These are phyloP conservation scores for Flueggea neowawraea DNA, from an alignment of 441 rosid genomes.

Conservation along the genomic window DNA sequence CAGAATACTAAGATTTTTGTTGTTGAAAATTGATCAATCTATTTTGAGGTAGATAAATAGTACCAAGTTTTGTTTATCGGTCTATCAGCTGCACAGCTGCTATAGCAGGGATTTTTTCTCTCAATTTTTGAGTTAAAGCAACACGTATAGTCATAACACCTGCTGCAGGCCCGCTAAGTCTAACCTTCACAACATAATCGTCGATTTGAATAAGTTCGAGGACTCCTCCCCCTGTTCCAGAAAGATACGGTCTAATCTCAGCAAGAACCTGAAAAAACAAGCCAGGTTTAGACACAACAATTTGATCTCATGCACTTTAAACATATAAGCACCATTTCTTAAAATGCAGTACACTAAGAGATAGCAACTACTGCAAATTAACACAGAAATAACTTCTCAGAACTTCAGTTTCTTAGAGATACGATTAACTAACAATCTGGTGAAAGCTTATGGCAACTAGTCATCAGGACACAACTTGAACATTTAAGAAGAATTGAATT, in stretches of 20 bases:
- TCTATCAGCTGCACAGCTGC: constrained; percentile 81
- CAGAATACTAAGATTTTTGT: too few relatives aligned
- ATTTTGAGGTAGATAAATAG: too few relatives aligned
- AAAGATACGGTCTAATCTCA: constrained; percentile 90
- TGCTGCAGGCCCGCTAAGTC: constrained; percentile 88
- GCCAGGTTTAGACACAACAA: background rate
- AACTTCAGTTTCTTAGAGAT: too few relatives aligned
- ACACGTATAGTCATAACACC: constrained; percentile 92
- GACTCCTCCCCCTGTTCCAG: constrained; percentile 86
- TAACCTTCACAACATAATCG: constrained; percentile 70
- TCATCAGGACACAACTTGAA: too few relatives aligned
- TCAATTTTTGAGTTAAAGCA: constrained; percentile 80
- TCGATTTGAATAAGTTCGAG: constrained; percentile 77
- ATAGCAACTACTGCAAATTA: too few relatives aligned
- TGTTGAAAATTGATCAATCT: too few relatives aligned
- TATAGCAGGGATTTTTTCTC: constrained; percentile 82
- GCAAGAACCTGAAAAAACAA: constrained; percentile 59
- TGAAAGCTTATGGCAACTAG: too few relatives aligned
- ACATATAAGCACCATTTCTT: background rate
- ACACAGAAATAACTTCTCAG: too few relatives aligned
- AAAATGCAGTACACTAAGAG: too few relatives aligned
- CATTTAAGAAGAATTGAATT: too few relatives aligned
- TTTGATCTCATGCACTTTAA: background rate
- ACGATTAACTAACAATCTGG: too few relatives aligned
- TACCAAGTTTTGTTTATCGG: too few relatives aligned